phyloP scores from a whole-genome alignment of 108 stramenopile genomes.

The Epipyxis sp. region DNA sequence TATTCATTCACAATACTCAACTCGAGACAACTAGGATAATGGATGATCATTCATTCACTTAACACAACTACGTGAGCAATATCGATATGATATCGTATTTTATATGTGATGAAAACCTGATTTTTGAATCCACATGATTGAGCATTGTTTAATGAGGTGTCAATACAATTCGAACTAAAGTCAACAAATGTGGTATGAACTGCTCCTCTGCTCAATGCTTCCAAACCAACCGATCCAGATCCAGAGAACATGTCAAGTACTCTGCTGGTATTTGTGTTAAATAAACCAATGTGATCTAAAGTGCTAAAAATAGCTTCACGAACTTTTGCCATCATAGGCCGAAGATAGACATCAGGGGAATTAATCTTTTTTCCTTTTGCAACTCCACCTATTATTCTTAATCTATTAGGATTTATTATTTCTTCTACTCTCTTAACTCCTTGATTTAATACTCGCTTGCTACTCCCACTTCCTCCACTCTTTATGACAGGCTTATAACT shows the following conservation, averaged over 20 bases:
- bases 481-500: no score
- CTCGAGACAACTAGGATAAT: no score
- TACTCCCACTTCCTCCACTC: no score
- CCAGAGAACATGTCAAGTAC: constrained; percentile 88
- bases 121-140: constrained; percentile 61
- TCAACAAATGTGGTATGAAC: constrained; percentile 60
- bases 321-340: constrained; percentile 98
- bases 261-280: constrained; percentile 37
- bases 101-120: no score
- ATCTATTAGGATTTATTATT: constrained; percentile 30
- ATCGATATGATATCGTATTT: no score
- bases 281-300: constrained; percentile 77
- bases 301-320: constrained; percentile 86
- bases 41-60: no score
- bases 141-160: constrained; percentile 55
- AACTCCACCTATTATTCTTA: constrained; percentile 73
- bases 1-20: no score
- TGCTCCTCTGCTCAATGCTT: constrained; percentile 82
- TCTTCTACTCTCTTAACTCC: no score
- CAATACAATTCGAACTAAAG: constrained; percentile 44
- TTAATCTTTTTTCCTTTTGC: constrained; percentile 72
- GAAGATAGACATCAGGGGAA: constrained; percentile 81
- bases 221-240: constrained; percentile 83
- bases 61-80: no score
- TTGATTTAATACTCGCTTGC: no score